A percentile compares a stretch with the other conserved stretches of the same genome.
Evolutionary conservation across 805 yeast genomes (phyloP).

Genomic region (Lipomyces spencermartinsiae): DNA sequence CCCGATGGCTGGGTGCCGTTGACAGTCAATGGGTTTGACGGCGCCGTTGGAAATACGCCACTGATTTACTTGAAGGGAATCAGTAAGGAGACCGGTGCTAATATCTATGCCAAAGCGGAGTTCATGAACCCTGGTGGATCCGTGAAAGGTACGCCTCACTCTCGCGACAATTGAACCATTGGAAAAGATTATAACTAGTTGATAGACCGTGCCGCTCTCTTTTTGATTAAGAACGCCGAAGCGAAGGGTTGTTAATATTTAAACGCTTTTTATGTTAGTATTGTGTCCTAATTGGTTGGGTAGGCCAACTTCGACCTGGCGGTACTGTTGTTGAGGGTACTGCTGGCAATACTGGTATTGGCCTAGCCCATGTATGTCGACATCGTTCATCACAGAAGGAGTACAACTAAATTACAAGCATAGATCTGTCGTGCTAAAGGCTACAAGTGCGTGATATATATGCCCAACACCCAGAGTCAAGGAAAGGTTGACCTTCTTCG

Average conservation of each 20-base stretch:
- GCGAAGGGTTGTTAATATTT: slow-evolving; percentile 51
- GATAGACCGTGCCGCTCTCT: slow-evolving; percentile 81
- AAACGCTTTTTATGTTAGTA: not conserved
- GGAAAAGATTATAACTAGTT: not conserved
- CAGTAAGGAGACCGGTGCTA: slow-evolving; percentile 66
- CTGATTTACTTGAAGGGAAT: slow-evolving; percentile 65
- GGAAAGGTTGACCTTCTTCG: slow-evolving; percentile 76
- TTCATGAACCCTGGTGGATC: slow-evolving; percentile 94
- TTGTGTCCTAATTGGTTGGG: not conserved
- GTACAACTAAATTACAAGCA: slow-evolving; percentile 37
- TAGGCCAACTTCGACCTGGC: slow-evolving; percentile 65
- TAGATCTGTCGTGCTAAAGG: slow-evolving; percentile 75
- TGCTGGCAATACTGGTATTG: slow-evolving; percentile 96
- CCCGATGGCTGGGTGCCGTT: slow-evolving; percentile 59
- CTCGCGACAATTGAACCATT: not conserved
- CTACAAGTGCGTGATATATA: slow-evolving; percentile 82
- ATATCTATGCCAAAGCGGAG: slow-evolving; percentile 89
- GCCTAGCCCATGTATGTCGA: slow-evolving; percentile 65
- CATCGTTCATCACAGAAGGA: not conserved
- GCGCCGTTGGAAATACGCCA: slow-evolving; percentile 95
- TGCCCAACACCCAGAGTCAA: slow-evolving; percentile 90
- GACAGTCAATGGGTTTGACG: slow-evolving; percentile 73
- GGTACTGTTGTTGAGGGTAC: slow-evolving; percentile 93
- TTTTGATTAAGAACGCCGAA: slow-evolving; percentile 80
- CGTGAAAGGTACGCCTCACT: slow-evolving; percentile 57